Conservation (phyloP, 2,329 filamentous ascomycete species). For the Epicoccum sorghinum region DNA sequence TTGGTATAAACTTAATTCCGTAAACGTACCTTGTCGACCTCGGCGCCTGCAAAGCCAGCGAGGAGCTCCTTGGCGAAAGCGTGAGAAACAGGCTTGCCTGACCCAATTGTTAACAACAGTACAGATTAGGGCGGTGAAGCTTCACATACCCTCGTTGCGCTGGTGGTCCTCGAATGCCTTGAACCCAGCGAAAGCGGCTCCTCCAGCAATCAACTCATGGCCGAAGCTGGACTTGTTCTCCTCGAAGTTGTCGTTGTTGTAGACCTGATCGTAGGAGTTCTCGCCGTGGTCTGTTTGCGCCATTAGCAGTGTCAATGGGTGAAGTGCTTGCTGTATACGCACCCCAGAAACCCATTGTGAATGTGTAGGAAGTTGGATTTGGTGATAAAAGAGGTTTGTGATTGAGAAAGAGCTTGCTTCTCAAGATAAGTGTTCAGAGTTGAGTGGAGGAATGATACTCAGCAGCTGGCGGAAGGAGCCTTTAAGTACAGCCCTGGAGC, state of each 20-base stretch:
- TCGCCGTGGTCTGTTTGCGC: constrained; percentile 56
- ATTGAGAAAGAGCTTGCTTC: not conserved
- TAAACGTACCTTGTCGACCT: constrained; percentile 56
- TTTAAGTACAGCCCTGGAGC: constrained; percentile 23
- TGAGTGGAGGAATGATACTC: not conserved
- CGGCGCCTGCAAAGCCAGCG: constrained; percentile 67
- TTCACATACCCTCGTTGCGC: constrained; percentile 66
- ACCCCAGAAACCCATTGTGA: constrained; percentile 54
- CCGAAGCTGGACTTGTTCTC: constrained; percentile 67
- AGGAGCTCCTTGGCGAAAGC: constrained; percentile 78
- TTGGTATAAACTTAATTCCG: not conserved
- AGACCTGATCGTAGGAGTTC: constrained; percentile 61
- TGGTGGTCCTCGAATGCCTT: constrained; percentile 80
- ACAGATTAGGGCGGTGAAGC: not conserved
- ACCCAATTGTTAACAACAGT: not conserved
- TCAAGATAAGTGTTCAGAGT: not conserved
- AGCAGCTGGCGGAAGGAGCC: not conserved
- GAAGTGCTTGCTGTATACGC: constrained; percentile 6
- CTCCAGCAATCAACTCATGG: constrained; percentile 78
- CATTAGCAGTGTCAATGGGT: not conserved
- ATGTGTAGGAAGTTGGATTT: not conserved
- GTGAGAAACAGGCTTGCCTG: constrained; percentile 74
- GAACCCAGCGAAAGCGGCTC: constrained; percentile 79
- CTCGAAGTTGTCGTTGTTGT: constrained; percentile 53
- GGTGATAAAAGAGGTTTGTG: not conserved